These are phyloP conservation scores for Tetrahymena borealis DNA, from an alignment of 73 alveolate species.

Conservation along the genomic window DNA sequence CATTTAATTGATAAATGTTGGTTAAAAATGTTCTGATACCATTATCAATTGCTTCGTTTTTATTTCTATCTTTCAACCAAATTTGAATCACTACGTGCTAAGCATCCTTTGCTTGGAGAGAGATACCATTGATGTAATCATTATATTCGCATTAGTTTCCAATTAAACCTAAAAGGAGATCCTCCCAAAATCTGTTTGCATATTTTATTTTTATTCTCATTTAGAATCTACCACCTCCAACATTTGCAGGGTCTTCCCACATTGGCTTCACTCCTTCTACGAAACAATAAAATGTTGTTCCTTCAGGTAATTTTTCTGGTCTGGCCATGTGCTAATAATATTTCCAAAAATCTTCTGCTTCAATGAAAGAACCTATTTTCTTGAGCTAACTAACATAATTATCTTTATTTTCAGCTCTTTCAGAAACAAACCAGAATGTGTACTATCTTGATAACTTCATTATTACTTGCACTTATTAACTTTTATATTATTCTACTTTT, in stretches of 20 bases:
- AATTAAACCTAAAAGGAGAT: constrained; percentile 58
- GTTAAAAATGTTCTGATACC: background rate
- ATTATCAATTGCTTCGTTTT: background rate
- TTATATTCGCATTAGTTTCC: constrained; percentile 63
- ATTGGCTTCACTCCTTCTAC: constrained; percentile 68
- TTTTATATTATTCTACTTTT: background rate
- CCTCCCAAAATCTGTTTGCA: constrained; percentile 76
- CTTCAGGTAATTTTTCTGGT: constrained; percentile 60
- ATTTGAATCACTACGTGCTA: background rate
- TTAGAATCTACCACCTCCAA: constrained; percentile 69
- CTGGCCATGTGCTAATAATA: constrained; percentile 62
- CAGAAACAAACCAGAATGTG: background rate
- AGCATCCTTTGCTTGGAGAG: background rate
- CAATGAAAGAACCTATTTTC: constrained; percentile 6
- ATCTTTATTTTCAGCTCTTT: background rate
- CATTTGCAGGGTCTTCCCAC: constrained; percentile 85
- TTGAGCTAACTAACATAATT: background rate
- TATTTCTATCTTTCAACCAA: background rate
- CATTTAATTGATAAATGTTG: background rate
- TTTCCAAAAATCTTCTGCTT: constrained; percentile 70
- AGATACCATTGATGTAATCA: constrained; percentile 62
- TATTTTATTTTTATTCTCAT: constrained; percentile 57
- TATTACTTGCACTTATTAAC: background rate
- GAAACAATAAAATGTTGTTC: constrained; percentile 62
- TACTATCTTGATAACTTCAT: background rate